A percentile compares a stretch with the other conserved stretches of the same genome.
These are phyloP conservation scores for Neurospora sp. DNA, from an alignment of 495 filamentous ascomycete genomes.

Conservation along the genomic window DNA sequence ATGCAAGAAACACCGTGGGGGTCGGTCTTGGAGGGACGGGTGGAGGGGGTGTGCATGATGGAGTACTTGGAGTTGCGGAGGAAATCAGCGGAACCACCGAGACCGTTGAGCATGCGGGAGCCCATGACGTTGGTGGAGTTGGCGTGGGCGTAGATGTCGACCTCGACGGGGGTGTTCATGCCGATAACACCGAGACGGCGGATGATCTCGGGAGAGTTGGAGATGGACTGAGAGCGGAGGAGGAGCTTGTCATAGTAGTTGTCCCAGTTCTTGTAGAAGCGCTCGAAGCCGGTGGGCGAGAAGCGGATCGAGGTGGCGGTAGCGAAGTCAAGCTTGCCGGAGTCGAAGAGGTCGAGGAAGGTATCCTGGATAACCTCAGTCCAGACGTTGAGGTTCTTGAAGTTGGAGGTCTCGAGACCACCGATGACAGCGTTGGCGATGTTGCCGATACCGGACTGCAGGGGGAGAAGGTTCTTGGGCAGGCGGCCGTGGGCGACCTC, in stretches of 20 bases:
- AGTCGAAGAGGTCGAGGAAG: conserved; percentile 91
- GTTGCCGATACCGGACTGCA: conserved; percentile 88
- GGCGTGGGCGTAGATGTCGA: conserved; percentile 90
- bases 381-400: conserved; percentile 84
- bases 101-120: conserved; percentile 82
- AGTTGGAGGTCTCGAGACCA: conserved; percentile 72
- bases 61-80: conserved; percentile 72
- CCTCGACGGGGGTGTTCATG: conserved; percentile 93
- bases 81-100: conserved; percentile 85
- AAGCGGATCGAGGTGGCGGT: conserved; percentile 88
- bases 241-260: conserved; percentile 73
- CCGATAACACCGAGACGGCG: conserved; percentile 78
- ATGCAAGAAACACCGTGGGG: conserved; percentile 78
- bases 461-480: conserved; percentile 66
- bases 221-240: conserved; percentile 76
- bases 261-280: conserved; percentile 85
- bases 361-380: conserved; percentile 90
- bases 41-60: conserved; percentile 88
- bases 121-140: conserved; percentile 91
- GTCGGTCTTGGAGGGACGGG: conserved; percentile 72
- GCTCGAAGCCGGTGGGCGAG: conserved; percentile 83
- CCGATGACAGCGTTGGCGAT: conserved; percentile 91
- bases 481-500: conserved; percentile 70
- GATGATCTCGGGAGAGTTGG: conserved; percentile 93
- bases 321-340: conserved; percentile 79